phyloP scores from a whole-genome alignment of 805 yeast species.

The Barnettozyma sucrosica region DNA sequence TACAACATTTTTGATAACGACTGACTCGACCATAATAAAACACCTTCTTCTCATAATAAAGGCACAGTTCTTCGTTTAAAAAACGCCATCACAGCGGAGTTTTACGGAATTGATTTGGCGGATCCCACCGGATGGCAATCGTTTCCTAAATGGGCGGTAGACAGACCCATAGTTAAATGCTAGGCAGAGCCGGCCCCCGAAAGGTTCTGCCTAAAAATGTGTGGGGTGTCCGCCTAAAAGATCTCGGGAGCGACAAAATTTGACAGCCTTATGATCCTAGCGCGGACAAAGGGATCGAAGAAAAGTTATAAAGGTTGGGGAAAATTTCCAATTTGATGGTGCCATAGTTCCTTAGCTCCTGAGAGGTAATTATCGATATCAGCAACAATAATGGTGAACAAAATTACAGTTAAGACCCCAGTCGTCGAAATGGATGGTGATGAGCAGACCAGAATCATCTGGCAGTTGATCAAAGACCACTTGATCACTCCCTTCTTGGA shows the following conservation, averaged over 20 bases:
- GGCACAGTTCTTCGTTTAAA: background rate
- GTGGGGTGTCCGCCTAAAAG: constrained; percentile 1
- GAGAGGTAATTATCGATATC: background rate
- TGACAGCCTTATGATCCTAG: constrained; percentile 2
- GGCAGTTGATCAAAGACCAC: constrained; percentile 67
- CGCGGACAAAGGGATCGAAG: constrained; percentile 1
- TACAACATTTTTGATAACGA: background rate
- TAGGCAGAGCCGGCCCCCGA: background rate
- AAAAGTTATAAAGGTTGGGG: constrained; percentile 1
- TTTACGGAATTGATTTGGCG: constrained; percentile 2
- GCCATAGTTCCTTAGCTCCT: background rate
- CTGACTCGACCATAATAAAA: background rate
- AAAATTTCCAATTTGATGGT: background rate
- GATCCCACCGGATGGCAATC: constrained; percentile 2
- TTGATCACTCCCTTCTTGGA: constrained; percentile 65
- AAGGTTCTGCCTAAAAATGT: background rate
- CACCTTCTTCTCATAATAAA: background rate
- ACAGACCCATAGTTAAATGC: too few species aligned
- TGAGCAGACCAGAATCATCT: constrained; percentile 82
- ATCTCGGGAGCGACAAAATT: constrained; percentile 3
- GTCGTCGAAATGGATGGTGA: constrained; percentile 80
- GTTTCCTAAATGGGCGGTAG: background rate
- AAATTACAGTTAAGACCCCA: constrained; percentile 67
- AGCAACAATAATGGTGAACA: constrained; percentile 27
- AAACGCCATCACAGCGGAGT: background rate